A percentile compares a stretch with the other conserved stretches of the same genome.
Conservation (phyloP, 192 early-diverging fungal genomes). For the Rhizophagus clarus region DNA sequence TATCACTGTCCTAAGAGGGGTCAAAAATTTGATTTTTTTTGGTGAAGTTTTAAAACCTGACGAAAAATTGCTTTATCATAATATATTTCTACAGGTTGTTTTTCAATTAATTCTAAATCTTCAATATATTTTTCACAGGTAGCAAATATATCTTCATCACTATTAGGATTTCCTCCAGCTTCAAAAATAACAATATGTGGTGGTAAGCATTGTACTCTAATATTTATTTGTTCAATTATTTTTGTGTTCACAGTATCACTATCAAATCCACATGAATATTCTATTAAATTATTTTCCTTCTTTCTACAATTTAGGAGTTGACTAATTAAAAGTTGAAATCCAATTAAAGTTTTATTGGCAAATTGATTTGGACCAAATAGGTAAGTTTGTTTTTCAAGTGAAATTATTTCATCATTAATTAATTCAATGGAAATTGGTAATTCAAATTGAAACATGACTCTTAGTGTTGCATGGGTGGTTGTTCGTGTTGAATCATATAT, state of each 20-base stretch:
- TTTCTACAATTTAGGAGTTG: too few relatives aligned
- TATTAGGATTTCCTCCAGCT: not conserved
- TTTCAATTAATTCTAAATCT: slow-evolving; percentile 1
- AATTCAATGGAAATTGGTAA: not conserved
- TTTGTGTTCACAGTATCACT: not conserved
- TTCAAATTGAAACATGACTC: not conserved
- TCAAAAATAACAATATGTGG: slow-evolving; percentile 18
- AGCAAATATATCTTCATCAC: slow-evolving; percentile 1
- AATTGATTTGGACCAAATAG: not conserved
- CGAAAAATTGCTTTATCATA: slow-evolving; percentile 17
- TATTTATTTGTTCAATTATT: slow-evolving; percentile 1
- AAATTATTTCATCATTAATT: not conserved
- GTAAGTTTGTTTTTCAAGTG: not conserved
- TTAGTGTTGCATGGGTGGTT: not conserved
- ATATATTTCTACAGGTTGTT: not conserved
- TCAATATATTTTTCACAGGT: not conserved
- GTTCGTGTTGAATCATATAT: not conserved
- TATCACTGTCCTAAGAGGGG: slow-evolving; percentile 7
- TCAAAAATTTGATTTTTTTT: not conserved
- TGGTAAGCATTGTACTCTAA: not conserved
- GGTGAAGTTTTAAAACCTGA: too few relatives aligned
- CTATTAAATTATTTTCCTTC: not conserved
- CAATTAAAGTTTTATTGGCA: not conserved
- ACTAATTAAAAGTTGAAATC: too few relatives aligned
- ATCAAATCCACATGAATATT: not conserved